Base-by-base conservation (phyloP, 2,329 filamentous ascomycete genomes). In the Fusarium sp. region DNA sequence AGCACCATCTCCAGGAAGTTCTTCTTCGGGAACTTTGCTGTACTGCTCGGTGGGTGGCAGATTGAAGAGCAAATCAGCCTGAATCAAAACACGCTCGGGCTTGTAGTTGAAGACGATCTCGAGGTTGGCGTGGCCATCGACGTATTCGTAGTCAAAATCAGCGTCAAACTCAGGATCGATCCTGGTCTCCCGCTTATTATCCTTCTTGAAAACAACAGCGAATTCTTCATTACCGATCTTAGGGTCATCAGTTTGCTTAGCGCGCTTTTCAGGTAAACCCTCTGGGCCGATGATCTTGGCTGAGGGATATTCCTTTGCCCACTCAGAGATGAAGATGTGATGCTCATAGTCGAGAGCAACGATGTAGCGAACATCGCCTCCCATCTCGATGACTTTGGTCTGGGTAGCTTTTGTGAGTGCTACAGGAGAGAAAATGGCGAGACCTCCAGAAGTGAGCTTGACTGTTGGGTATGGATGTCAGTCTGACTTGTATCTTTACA, bases 11-110 rank as follows among this genome's bases (percentile, higher is more conserved):
- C 70, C 62, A 29, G 78, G 72, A 18, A 69, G 66, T 55, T 81
- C 76, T 10, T 71, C 67, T 29, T 76, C 76, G n/a, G 66, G 90
- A 88, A 76, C 81, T 83, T 82, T 92, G 87, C 70, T 97, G 81
- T 93, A 98, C 82, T 98, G 96, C 83, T 99, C 96, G 0, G 83
- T 89, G 1, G 94, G 89, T 0, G 96, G 96, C 34, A 97, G 82
- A 79, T 98, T 98, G 86, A 98, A 98, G 71, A 98, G 78, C 44
- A 98, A 81, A 80, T 99, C 96, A 8, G 94, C 96, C 82, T 97
- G 84, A 77, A 99, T 95, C 46, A 99, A 82, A 0, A 94, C 92
- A 60, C 85, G 84, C 15, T 92, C 90, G 0, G 93, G 94, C 78
- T 90, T 91, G 85, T 97, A 94, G 77, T 91, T 83, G 81, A 98